Base-by-base conservation (phyloP, 1,284 basidiomycete species). In the Leccinum huronense region DNA sequence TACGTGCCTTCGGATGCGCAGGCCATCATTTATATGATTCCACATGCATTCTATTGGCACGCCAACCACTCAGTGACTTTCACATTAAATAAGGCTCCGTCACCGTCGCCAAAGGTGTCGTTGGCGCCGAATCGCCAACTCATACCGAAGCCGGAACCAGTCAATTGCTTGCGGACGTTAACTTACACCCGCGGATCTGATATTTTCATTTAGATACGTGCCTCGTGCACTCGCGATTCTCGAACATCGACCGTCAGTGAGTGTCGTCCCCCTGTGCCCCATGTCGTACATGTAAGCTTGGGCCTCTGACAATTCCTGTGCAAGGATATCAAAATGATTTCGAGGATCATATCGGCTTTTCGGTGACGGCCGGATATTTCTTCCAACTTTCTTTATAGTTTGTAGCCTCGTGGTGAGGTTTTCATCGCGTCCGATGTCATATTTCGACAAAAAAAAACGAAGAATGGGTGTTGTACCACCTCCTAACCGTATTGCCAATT, bases 131-230 rank as follows among this genome's bases (percentile, higher is more conserved):
- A 63, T 57, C 63, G 63, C 68, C 67, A 68, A 55, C 63, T 69
- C 64, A 74, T 53, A 56, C 64, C 65, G 63, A 74, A 71, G 64
- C 56, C 61, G 64, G 64, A 61, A 62, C 42, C 65, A 51, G 58
- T 67, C 64, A 66, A 64, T 65, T 66, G 63, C 59, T 57, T 64
- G 62, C 58, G 61, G 58, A 51, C 58, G 59, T n/a, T 16, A 42
- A 67, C 64, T 75, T 76, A 73, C 64, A 61, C 66, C 72, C 75
- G 75, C 73, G 74, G 75, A 75, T 75, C 72, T 74, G 58, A 66
- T 64, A 58, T 60, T 42, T 71, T 66, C 65, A 63, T 68, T 71
- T 69, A 38, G 61, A 64, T 66, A 67, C 48, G 55, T 23, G 67
- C 72, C 74, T 76, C 74, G 69, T 73, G 72, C 56, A 58, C 34